Evolutionary conservation across 768 basidiomycete species (phyloP).

Genomic region (Gyrodon lividus): DNA sequence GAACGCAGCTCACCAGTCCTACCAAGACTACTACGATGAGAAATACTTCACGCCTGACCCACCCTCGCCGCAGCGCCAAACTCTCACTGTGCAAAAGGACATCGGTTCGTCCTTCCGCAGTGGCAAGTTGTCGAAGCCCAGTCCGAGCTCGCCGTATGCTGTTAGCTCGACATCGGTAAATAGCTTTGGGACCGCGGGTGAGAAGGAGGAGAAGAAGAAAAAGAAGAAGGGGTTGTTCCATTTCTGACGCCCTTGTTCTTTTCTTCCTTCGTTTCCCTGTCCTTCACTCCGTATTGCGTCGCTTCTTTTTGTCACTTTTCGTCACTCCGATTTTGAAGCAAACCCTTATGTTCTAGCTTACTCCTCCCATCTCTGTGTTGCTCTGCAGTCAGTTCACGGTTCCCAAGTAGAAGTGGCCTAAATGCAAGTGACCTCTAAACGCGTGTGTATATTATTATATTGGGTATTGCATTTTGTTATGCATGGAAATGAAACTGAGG

Average conservation of each 20-base stretch:
- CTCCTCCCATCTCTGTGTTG: no score
- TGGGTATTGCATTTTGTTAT: no score
- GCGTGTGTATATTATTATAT: no score
- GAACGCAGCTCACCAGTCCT: slow-evolving; percentile 45
- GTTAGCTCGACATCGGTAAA: slow-evolving; percentile 49
- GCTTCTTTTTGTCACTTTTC: not conserved
- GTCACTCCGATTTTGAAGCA: not conserved
- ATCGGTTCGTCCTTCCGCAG: slow-evolving; percentile 13
- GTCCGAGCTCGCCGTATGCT: slow-evolving; percentile 50
- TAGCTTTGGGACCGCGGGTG: slow-evolving; percentile 35
- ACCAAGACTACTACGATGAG: slow-evolving; percentile 79
- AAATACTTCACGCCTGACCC: slow-evolving; percentile 55
- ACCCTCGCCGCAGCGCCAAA: slow-evolving; percentile 30
- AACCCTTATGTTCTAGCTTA: no score
- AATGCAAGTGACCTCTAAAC: no score
- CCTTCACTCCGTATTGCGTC: not conserved
- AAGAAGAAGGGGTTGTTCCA: slow-evolving; percentile 74
- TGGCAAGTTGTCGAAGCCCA: slow-evolving; percentile 31
- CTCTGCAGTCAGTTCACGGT: no score
- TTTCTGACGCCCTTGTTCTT: slow-evolving; percentile 44
- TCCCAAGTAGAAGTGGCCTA: no score
- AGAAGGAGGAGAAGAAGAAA: slow-evolving; percentile 65
- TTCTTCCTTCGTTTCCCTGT: not conserved
- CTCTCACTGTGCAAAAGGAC: slow-evolving; percentile 28
- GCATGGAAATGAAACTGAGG: no score